phyloP scores from a whole-genome alignment of 140 eudicot genomes.

The Flaveria floridana region DNA sequence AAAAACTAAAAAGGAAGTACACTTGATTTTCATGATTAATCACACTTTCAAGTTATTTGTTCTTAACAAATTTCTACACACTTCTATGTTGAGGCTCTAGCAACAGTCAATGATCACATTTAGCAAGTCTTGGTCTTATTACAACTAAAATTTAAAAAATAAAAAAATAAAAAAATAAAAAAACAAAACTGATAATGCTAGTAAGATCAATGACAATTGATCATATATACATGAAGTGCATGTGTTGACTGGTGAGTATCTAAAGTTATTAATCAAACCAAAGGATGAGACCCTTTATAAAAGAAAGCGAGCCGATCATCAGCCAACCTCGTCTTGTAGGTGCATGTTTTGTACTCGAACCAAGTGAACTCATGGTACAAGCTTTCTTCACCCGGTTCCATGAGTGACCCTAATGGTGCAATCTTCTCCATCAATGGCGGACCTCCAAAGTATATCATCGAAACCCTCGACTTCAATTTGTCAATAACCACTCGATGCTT shows the following conservation, averaged over 20 bases:
- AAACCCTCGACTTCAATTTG: constrained; percentile 46
- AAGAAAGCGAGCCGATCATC: constrained; percentile 52
- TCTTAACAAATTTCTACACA: no score
- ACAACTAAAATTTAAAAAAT: neutral
- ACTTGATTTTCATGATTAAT: no score
- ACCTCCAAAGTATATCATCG: constrained; percentile 79
- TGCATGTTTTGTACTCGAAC: constrained; percentile 63
- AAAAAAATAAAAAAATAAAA: neutral
- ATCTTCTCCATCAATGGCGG: constrained; percentile 62
- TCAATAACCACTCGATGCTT: constrained; percentile 60
- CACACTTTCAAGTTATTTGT: no score
- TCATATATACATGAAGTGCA: constrained; percentile 6
- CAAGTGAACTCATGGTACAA: constrained; percentile 79
- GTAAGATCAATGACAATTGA: constrained; percentile 12
- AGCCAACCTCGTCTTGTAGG: constrained; percentile 53
- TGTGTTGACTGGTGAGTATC: neutral
- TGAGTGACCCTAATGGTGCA: constrained; percentile 48
- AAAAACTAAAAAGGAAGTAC: no score
- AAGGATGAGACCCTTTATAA: constrained; percentile 30
- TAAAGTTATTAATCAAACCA: neutral
- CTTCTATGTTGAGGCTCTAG: neutral
- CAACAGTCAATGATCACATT: neutral
- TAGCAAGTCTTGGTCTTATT: neutral
- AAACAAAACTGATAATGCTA: neutral
- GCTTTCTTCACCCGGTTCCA: constrained; percentile 65